Evolutionary conservation across 768 basidiomycete species (phyloP).

Genomic region (Gymnopilus junonius): DNA sequence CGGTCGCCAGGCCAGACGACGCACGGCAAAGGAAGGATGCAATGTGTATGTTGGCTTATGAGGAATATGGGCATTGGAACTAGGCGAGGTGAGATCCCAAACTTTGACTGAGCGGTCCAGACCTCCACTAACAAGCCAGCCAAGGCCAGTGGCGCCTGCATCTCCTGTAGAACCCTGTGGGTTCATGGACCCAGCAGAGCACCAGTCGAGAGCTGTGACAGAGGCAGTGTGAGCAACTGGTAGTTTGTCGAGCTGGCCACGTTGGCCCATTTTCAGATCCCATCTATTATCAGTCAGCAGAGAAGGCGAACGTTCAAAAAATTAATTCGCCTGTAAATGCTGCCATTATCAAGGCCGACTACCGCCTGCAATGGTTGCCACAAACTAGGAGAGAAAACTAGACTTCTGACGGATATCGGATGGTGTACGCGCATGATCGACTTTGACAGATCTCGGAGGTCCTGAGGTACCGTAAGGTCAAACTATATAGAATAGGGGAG

Average conservation of each 20-base stretch:
- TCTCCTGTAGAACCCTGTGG: conserved; percentile 22
- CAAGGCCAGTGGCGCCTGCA: conserved; percentile 41
- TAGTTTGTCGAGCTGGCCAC: conserved; percentile 72
- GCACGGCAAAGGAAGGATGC: conserved; percentile 75
- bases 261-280: conserved; percentile 81
- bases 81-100: conserved; percentile 68
- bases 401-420: conserved; percentile 67
- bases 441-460: conserved; percentile 71
- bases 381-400: conserved; percentile 70
- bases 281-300: conserved; percentile 47
- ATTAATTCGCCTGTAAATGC: conserved; percentile 61
- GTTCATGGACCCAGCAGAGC: conserved; percentile 32
- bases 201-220: conserved; percentile 79
- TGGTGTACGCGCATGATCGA: conserved; percentile 75
- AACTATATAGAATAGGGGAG: not conserved
- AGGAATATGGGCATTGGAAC: conserved; percentile 51
- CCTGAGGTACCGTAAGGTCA: conserved; percentile 42
- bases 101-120: conserved; percentile 84
- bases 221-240: conserved; percentile 75
- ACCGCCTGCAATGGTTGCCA: conserved; percentile 72
- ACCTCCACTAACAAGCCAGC: conserved; percentile 83
- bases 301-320: not conserved
- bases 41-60: conserved; percentile 72
- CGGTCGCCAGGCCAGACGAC: conserved; percentile 78
- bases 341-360: conserved; percentile 72